These are phyloP conservation scores for Cutaneotrichosporon spelunceum DNA, from an alignment of 1,284 basidiomycete species.

Conservation along the genomic window DNA sequence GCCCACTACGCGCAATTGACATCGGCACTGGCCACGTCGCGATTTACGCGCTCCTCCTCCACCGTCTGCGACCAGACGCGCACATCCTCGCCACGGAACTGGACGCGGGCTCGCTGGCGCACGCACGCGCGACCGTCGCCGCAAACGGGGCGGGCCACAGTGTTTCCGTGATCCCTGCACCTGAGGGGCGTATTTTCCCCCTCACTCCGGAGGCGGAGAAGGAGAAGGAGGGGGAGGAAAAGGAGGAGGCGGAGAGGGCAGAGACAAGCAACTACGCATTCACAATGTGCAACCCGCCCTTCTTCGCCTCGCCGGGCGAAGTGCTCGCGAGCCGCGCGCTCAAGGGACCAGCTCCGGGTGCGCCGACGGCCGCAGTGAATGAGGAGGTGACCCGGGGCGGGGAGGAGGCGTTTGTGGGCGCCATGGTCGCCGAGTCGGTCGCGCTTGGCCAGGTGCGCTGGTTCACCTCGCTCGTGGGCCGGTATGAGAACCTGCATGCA, in stretches of 20 bases:
- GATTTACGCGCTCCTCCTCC: conserved; percentile 80
- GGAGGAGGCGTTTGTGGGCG: conserved; percentile 70
- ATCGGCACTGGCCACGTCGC: conserved; percentile 82
- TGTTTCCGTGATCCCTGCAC: neutral
- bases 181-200: neutral
- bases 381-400: conserved; percentile 88
- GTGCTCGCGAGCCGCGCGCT: conserved; percentile 59
- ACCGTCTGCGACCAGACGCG: conserved; percentile 59
- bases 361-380: conserved; percentile 73
- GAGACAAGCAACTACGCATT: conserved; percentile 51
- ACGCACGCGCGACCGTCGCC: conserved; percentile 59
- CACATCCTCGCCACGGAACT: conserved; percentile 67
- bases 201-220: neutral
- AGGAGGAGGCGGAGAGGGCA: too few relatives aligned
- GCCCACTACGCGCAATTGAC: conserved; percentile 52
- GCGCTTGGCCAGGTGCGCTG: conserved; percentile 54
- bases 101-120: conserved; percentile 60
- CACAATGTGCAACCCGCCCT: conserved; percentile 94
- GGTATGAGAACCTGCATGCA: conserved; percentile 66
- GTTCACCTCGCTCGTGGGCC: conserved; percentile 91
- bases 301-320: conserved; percentile 72
- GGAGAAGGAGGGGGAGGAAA: too few relatives aligned
- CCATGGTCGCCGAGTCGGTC: conserved; percentile 70
- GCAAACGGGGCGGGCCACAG: conserved; percentile 55
- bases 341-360: conserved; percentile 68